Evolutionary conservation across 116 monocot species (phyloP), one percentile per base, ranked within the genome.

Genomic region (Posidonia oceanica): DNA sequence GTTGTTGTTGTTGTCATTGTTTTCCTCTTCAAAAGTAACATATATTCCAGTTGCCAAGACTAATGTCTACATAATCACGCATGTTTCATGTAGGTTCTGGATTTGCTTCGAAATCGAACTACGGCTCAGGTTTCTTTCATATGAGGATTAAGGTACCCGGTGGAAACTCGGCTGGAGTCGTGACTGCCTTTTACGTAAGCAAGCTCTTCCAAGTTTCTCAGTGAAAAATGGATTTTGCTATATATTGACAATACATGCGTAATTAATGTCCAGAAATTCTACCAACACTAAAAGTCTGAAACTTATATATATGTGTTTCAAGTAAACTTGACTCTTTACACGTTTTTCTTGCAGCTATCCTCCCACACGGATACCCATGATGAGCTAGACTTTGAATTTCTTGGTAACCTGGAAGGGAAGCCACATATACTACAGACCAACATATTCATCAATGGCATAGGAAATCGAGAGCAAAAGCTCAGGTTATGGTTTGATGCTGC

Each of bases 301-400:
- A 29, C 29, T 29, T 29, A 29, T 29, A 29, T 29, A 29, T 29
- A 29, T 29, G 29, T 29, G 1, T 29, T 29, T 1, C 29, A 29
- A 29, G 29, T 29, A 29, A 29, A 29, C 29, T 29, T 29, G 29
- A 29, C 29, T 29, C 29, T 29, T 29, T 29, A 29, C 29, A 1
- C 1, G 29, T 29, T 29, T 29, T 29, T 29, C 29, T 29, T 29
- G 29, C 1, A 29, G 29, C 29, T 29, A 29, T 29, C 29, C 29
- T 29, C 29, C 29, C 29, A 29, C 36, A 37, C 2, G 63, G 7
- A 36, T 14, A 63, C 63, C 22, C 88, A 88, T 38, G 88, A 88
- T 74, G 88, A 93, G 78, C 54, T 93, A 37, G 93, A 93, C 67
- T 88, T 93, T 23, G 88, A 93, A 79, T 88, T 93, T 62, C 54